A percentile compares a stretch with the other conserved stretches of the same genome.
Conservation (phyloP, 805 yeast genomes). For the Lipomyces chichibuensis region DNA sequence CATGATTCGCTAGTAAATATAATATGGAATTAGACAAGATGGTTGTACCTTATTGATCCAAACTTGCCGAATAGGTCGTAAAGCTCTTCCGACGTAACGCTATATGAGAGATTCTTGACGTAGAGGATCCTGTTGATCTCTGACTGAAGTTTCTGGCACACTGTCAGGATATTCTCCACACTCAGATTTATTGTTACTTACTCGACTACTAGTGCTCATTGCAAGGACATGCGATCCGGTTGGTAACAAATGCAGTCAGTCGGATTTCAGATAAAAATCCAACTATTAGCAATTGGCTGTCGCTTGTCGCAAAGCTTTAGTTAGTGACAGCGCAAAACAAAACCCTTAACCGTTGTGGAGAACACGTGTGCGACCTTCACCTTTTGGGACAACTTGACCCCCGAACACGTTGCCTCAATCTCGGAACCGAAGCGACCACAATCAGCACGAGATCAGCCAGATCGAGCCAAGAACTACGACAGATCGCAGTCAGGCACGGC, state of each 20-base stretch:
- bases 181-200: background rate
- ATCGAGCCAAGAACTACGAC: background rate
- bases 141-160: constrained; percentile 25
- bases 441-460: background rate
- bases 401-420: background rate
- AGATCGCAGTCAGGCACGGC: background rate
- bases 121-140: constrained; percentile 47
- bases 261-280: background rate
- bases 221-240: background rate
- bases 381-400: background rate
- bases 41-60: constrained; percentile 52
- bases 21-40: background rate
- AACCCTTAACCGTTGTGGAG: no score
- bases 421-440: background rate
- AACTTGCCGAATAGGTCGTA: constrained; percentile 58
- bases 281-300: background rate
- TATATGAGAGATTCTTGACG: constrained; percentile 63
- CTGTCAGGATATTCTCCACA: background rate
- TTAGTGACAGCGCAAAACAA: no score
- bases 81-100: constrained; percentile 51
- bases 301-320: background rate
- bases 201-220: background rate
- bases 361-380: no score
- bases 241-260: background rate
- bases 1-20: background rate